Conservation (phyloP, 75 land plant genomes). For the Selaginella moellendorffii region DNA sequence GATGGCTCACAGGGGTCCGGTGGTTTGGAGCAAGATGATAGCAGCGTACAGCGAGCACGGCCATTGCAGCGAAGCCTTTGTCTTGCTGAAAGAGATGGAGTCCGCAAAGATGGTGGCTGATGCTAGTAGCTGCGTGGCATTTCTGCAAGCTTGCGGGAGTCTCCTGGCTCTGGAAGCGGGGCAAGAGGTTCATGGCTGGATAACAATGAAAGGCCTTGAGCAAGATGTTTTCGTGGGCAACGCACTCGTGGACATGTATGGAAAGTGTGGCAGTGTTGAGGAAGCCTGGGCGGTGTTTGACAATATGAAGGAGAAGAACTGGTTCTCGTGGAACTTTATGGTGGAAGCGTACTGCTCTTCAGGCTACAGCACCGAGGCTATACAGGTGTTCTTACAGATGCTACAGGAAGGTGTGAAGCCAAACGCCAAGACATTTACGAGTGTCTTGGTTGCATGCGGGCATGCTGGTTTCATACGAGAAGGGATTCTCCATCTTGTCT, state of each 20-base stretch:
- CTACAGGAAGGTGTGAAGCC: neutral
- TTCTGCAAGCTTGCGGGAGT: neutral
- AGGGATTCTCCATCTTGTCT: neutral
- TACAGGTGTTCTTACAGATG: neutral
- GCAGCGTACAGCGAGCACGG: neutral
- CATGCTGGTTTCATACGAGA: neutral
- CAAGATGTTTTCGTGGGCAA: neutral
- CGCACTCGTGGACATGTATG: constrained; percentile 6
- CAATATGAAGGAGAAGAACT: neutral
- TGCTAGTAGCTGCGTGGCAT: neutral
- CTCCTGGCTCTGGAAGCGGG: neutral
- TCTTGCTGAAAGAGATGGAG: neutral
- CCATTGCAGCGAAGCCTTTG: neutral
- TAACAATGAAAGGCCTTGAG: neutral
- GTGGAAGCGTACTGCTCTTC: neutral
- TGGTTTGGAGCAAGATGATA: neutral
- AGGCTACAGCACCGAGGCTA: neutral
- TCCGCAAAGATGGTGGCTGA: neutral
- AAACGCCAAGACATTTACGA: neutral
- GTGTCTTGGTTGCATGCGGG: neutral
- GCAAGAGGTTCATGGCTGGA: neutral
- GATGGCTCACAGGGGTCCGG: neutral
- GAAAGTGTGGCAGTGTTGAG: constrained; percentile 3
- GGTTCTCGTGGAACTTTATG: neutral
- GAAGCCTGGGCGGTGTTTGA: neutral